Evolutionary conservation across 345 rosid genomes (phyloP).

Genomic region (Rhodamnia argentea): DNA sequence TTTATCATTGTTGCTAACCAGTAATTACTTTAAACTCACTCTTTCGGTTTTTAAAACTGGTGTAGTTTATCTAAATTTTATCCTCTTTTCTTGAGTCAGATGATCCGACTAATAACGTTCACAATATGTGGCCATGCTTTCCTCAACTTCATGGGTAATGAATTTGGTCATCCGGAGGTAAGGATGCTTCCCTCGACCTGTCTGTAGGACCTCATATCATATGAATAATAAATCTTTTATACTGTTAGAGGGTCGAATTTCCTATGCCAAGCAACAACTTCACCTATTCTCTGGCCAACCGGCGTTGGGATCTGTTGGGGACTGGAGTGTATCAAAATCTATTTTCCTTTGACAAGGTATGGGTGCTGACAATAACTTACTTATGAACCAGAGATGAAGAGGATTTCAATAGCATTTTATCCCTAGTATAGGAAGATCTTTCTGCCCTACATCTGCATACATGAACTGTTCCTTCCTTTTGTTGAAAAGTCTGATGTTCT

Average conservation of each 20-base stretch:
- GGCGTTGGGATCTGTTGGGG: constrained; percentile 70
- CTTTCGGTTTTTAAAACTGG: background rate
- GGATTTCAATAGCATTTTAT: background rate
- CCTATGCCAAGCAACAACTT: constrained; percentile 76
- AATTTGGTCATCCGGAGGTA: constrained; percentile 95
- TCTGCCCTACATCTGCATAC: background rate
- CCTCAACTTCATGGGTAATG: constrained; percentile 97
- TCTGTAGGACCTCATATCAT: background rate
- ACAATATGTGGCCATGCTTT: constrained; percentile 75
- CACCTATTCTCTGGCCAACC: constrained; percentile 81
- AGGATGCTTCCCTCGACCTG: background rate
- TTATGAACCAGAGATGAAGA: background rate
- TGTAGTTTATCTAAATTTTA: background rate
- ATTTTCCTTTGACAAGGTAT: constrained; percentile 75
- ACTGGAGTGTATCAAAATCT: constrained; percentile 48
- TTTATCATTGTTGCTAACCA: background rate
- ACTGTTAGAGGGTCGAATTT: constrained; percentile 77
- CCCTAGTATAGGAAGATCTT: background rate
- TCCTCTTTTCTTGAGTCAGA: constrained; percentile 37
- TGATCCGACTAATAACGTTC: constrained; percentile 82
- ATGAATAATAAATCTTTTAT: constrained; percentile 14
- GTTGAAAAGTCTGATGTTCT: background rate
- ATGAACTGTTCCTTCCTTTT: background rate
- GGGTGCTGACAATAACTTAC: background rate
- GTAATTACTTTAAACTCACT: background rate